phyloP scores from a whole-genome alignment of 768 basidiomycete species.

The Serpula lacrymans region DNA sequence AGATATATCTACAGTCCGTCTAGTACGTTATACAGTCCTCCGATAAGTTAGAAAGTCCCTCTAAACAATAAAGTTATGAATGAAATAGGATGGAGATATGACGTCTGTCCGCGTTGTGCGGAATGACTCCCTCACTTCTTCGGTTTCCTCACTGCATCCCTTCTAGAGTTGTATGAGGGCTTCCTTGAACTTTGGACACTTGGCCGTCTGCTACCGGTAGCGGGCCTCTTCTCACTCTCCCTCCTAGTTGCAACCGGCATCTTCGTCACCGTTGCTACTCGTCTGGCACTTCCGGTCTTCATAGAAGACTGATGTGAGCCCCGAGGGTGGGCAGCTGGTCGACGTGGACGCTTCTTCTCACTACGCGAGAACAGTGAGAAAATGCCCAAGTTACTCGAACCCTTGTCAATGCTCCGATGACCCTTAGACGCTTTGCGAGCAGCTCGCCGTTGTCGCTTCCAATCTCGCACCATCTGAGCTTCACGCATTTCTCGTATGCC shows the following conservation, averaged over 20 bases:
- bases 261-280: conserved; percentile 5
- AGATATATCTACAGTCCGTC: no score
- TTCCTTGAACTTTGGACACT: conserved; percentile 16
- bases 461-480: conserved; percentile 37
- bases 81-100: no score
- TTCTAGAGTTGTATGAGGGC: conserved; percentile 12
- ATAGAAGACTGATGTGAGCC: no score
- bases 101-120: background rate
- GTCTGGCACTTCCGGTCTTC: conserved; percentile 6
- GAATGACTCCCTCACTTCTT: conserved; percentile 2
- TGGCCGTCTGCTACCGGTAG: background rate
- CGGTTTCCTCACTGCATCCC: background rate
- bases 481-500: conserved; percentile 72
- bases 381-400: conserved; percentile 17
- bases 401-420: conserved; percentile 8
- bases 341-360: conserved; percentile 10
- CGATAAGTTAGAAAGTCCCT: conserved; percentile 7
- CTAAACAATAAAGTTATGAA: conserved; percentile 4
- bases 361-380: conserved; percentile 25
- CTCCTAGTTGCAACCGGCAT: conserved; percentile 14
- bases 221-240: conserved; percentile 1
- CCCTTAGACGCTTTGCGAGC: conserved; percentile 14
- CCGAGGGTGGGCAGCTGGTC: conserved; percentile 1
- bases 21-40: conserved; percentile 4
- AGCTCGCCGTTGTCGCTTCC: conserved; percentile 23